phyloP scores from a whole-genome alignment of 1,284 basidiomycete species.

The Marasmius fiardii region DNA sequence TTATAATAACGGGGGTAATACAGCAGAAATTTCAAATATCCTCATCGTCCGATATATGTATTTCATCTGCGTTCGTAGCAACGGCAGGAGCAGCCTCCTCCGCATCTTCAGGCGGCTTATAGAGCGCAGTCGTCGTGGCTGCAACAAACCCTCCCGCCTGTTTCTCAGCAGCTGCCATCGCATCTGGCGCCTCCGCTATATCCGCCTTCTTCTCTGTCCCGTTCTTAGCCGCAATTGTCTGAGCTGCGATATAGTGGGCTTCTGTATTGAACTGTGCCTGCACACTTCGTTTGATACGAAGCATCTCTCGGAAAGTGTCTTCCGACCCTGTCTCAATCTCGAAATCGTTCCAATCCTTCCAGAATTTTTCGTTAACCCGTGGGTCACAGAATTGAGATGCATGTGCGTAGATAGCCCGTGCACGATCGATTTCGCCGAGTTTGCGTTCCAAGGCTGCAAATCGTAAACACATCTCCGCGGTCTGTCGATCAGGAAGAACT shows the following conservation, averaged over 20 bases:
- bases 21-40: slow-evolving; percentile 35
- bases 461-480: slow-evolving; percentile 96
- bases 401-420: slow-evolving; percentile 94
- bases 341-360: slow-evolving; percentile 96
- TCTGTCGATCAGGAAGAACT: slow-evolving; percentile 88
- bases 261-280: slow-evolving; percentile 99
- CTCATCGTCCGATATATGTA: slow-evolving; percentile 82
- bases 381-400: slow-evolving; percentile 99
- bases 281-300: slow-evolving; percentile 96
- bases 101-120: slow-evolving; percentile 20
- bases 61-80: slow-evolving; percentile 69
- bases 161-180: slow-evolving; percentile 26
- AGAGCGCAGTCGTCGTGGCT: slow-evolving; percentile 34
- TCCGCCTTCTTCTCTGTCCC: slow-evolving; percentile 37
- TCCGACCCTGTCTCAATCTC: slow-evolving; percentile 98
- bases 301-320: slow-evolving; percentile 98
- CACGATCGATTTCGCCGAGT: slow-evolving; percentile 97
- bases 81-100: slow-evolving; percentile 24
- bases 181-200: slow-evolving; percentile 43
- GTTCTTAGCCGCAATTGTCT: slow-evolving; percentile 70
- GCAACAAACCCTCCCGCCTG: slow-evolving; percentile 42
- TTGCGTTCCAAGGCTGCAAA: slow-evolving; percentile 97
- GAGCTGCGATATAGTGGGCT: slow-evolving; percentile 83
- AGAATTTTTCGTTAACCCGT: slow-evolving; percentile 86
- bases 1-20: slow-evolving; percentile 9